These are phyloP conservation scores for Bipolaris cookei DNA, from an alignment of 2,329 filamentous ascomycete genomes.

Conservation along the genomic window DNA sequence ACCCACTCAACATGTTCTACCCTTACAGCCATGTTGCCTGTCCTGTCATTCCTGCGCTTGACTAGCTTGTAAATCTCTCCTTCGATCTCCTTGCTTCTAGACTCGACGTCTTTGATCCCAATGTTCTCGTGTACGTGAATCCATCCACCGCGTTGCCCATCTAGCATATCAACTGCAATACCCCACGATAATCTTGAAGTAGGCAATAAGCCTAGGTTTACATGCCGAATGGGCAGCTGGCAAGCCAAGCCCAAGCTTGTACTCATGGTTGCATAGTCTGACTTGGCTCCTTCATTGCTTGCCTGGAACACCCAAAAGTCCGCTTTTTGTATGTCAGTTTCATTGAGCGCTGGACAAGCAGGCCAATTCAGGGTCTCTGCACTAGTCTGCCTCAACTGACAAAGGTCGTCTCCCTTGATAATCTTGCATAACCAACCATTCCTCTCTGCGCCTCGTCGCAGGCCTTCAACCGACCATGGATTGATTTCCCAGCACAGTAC, in stretches of 20 bases:
- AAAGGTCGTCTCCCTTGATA: slow-evolving; percentile 2
- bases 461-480: slow-evolving; percentile 56
- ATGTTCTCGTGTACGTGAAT: slow-evolving; percentile 68
- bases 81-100: slow-evolving; percentile 47
- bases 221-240: slow-evolving; percentile 58
- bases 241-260: not conserved
- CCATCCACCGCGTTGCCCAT: slow-evolving; percentile 59
- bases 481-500: slow-evolving; percentile 93
- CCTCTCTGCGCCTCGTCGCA: slow-evolving; percentile 48
- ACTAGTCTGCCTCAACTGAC: not conserved
- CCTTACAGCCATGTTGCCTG: not conserved
- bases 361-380: not conserved
- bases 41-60: slow-evolving; percentile 40
- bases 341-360: not conserved
- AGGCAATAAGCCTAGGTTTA: slow-evolving; percentile 65
- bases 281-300: slow-evolving; percentile 46
- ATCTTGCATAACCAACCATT: slow-evolving; percentile 49
- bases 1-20: slow-evolving; percentile 60
- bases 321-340: slow-evolving; percentile 2
- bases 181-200: slow-evolving; percentile 58
- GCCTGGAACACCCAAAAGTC: slow-evolving; percentile 52
- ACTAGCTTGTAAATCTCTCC: slow-evolving; percentile 51
- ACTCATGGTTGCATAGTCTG: not conserved
- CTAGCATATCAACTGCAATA: slow-evolving; percentile 57
- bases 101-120: slow-evolving; percentile 42